phyloP scores from a whole-genome alignment of 2,329 filamentous ascomycete genomes.

The Beauveria asiatica region DNA sequence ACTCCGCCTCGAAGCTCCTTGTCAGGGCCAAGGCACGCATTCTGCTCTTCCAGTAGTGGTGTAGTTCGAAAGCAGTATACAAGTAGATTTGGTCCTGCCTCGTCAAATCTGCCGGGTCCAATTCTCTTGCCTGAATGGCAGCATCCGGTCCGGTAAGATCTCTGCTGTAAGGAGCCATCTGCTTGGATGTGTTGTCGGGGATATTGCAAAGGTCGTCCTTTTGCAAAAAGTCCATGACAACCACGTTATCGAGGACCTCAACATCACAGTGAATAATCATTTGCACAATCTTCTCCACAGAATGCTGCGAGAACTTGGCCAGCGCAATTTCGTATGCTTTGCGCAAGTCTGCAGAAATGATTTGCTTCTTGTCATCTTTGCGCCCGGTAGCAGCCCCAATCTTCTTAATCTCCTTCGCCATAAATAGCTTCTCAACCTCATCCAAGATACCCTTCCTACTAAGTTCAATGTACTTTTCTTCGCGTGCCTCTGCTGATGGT shows the following conservation, averaged over 20 bases:
- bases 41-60: conserved; percentile 97
- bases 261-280: conserved; percentile 95
- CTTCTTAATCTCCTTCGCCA: conserved; percentile 92
- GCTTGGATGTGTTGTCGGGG: conserved; percentile 80
- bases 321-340: conserved; percentile 83
- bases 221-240: conserved; percentile 94
- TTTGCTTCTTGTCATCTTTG: conserved; percentile 93
- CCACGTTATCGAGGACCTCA: conserved; percentile 77
- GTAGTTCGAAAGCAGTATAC: conserved; percentile 84
- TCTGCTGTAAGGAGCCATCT: conserved; percentile 90
- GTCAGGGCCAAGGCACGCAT: conserved; percentile 87
- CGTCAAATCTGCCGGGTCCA: conserved; percentile 80
- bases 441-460: conserved; percentile 92
- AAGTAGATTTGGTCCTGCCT: conserved; percentile 94
- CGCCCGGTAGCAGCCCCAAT: conserved; percentile 63
- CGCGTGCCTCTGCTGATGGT: conserved; percentile 77
- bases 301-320: conserved; percentile 80
- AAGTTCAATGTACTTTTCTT: conserved; percentile 92
- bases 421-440: conserved; percentile 94
- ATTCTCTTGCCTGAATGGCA: conserved; percentile 66
- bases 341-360: conserved; percentile 84
- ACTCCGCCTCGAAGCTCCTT: conserved; percentile 75
- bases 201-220: conserved; percentile 89
- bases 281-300: conserved; percentile 76
- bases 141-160: conserved; percentile 92